Conservation (phyloP, 345 rosid genomes). For the Draba incana region DNA sequence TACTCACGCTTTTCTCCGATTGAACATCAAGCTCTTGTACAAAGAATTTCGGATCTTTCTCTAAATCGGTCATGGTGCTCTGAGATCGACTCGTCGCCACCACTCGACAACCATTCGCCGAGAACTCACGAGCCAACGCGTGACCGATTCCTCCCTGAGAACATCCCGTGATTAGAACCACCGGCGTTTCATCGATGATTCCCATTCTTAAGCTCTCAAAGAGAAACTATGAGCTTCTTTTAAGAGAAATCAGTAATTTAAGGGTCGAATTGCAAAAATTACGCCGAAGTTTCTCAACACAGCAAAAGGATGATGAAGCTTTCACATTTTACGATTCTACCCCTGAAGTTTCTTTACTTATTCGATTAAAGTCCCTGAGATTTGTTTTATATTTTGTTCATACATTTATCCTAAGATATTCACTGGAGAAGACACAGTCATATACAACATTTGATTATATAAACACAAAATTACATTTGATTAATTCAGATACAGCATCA, state of each 20-base stretch:
- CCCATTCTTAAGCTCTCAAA: constrained; percentile 45
- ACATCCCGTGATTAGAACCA: constrained; percentile 86
- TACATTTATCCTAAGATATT: no score
- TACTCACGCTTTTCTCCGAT: constrained; percentile 67
- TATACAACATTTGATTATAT: not conserved
- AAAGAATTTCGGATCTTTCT: constrained; percentile 61
- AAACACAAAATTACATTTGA: constrained; percentile 24
- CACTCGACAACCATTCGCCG: constrained; percentile 66
- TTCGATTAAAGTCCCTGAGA: constrained; percentile 3
- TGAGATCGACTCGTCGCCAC: constrained; percentile 78
- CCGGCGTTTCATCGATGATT: constrained; percentile 41
- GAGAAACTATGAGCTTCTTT: not conserved
- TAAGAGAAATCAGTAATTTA: not conserved
- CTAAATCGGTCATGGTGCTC: constrained; percentile 66
- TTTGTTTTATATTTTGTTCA: not conserved
- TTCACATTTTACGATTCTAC: not conserved
- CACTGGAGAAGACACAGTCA: constrained; percentile 27
- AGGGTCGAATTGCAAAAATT: constrained; percentile 32
- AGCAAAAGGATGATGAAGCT: constrained; percentile 20
- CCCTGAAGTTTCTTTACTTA: constrained; percentile 1
- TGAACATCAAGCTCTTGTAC: constrained; percentile 78
- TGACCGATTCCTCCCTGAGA: constrained; percentile 89
- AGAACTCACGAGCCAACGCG: constrained; percentile 81
- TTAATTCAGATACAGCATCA: not conserved
- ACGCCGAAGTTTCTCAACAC: constrained; percentile 27